Percentiles rank a stretch among this genome's conserved stretches.
These are phyloP conservation scores for Aspergillus fumigatus DNA, from an alignment of 2,329 filamentous ascomycete species.

Conservation along the genomic window DNA sequence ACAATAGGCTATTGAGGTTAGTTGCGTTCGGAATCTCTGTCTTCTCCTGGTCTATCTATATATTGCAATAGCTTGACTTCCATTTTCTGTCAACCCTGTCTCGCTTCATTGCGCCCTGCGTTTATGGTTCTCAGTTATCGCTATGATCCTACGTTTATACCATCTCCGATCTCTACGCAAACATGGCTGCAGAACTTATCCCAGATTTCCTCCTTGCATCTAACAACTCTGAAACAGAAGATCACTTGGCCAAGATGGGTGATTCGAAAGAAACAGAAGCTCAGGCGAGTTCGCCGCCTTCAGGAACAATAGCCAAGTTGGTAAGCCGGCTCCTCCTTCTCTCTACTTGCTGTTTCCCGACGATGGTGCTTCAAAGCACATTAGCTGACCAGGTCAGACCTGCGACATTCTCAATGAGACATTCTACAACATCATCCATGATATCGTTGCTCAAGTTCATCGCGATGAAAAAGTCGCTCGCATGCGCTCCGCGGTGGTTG, in stretches of 20 bases:
- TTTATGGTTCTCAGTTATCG: not conserved
- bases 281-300: slow-evolving; percentile 25
- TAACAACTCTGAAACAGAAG: slow-evolving; percentile 2
- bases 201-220: not conserved
- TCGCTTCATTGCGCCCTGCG: no score
- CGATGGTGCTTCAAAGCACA: not conserved
- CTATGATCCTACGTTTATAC: not conserved
- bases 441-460: slow-evolving; percentile 55
- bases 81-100: not conserved
- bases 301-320: slow-evolving; percentile 39
- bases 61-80: not conserved
- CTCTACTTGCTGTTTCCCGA: slow-evolving; percentile 4
- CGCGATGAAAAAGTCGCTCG: slow-evolving; percentile 58
- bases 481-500: slow-evolving; percentile 49
- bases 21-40: not conserved
- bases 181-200: not conserved
- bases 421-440: slow-evolving; percentile 57
- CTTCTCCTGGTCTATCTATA: not conserved
- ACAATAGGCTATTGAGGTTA: not conserved
- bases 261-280: slow-evolving; percentile 26
- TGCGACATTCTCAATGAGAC: slow-evolving; percentile 53
- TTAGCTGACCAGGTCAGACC: slow-evolving; percentile 26
- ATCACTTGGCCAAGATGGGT: slow-evolving; percentile 23
- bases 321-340: slow-evolving; percentile 23
- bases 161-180: not conserved